Base-by-base conservation (phyloP, 148 eudicot species). In the Dianthus caryophyllus region DNA sequence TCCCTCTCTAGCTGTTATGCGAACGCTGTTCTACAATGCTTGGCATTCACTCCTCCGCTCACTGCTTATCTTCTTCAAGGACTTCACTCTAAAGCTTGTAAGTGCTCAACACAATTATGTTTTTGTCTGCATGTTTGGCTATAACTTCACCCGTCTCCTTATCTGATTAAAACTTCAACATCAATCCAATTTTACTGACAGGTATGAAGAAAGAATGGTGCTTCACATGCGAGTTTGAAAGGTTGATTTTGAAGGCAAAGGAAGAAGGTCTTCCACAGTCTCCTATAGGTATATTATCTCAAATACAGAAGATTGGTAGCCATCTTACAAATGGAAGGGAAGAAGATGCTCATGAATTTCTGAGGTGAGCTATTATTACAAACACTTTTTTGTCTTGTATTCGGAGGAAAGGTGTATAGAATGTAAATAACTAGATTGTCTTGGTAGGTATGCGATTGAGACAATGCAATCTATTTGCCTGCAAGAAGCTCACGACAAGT, bases 291-390 rank as follows among this genome's bases (percentile, higher is more conserved):
- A 84, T 91, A 70, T 61, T 91, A 25, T 88, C 92, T 48, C 85
- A 88, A 24, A 73, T 91, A 64, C 81, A 83, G 61, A 83, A 75
- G 66, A 84, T 78, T 15, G 89, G 95, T 54, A 75, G 92, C 73
- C 81, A 77, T 73, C 87, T 91, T 69, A 72, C 87, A 13, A 76
- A 75, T 77, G 96, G 97, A 50, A 80, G 82, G 73, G 81, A 91
- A 78, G 97, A 91, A 86, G 97, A 90, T 70, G 97, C 97, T 9
- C 97, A 90, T 75, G 97, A 91, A 75, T 91, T 91, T 75, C 70
- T 91, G 53, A 82, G 97, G 97, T 86, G 63, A 71, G 69, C 26
- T 73, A 29, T 60, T 16, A 61, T 24, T 14, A 21, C 18, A 25
- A 55, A 21, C 25, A 21, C 14, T n/a, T 52, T 12, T 20, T 33